phyloP scores from a whole-genome alignment of 257 asterid genomes.

The Nicotiana undulata region DNA sequence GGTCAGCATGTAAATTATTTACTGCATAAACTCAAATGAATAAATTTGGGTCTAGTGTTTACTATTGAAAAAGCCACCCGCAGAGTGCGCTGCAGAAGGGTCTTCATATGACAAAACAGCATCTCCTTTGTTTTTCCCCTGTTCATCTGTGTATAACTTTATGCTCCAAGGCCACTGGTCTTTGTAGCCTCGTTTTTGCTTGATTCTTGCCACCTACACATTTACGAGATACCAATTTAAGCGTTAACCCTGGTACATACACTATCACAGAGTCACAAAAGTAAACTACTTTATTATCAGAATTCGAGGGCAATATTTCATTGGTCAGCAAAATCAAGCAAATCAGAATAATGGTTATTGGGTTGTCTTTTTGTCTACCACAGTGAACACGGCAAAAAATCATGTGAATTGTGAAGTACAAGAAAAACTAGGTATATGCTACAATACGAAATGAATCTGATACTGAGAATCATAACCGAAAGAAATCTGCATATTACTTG shows the following conservation, averaged over 20 bases:
- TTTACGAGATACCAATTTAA: neutral
- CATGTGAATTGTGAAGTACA: neutral
- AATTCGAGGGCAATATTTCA: neutral
- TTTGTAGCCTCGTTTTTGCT: constrained; percentile 96
- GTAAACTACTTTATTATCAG: neutral
- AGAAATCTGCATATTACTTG: constrained; percentile 65
- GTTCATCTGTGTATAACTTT: constrained; percentile 86
- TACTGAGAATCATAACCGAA: constrained; percentile 15
- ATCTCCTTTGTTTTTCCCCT: constrained; percentile 96
- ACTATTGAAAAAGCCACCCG: constrained; percentile 95
- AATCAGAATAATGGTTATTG: neutral
- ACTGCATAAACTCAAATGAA: neutral
- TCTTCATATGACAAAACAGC: constrained; percentile 95
- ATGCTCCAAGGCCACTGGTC: constrained; percentile 99
- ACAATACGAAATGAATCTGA: neutral
- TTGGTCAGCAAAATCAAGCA: neutral
- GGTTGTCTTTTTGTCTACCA: neutral
- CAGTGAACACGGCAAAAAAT: neutral
- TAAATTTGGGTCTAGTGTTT: constrained; percentile 16
- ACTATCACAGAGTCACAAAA: neutral
- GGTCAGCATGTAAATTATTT: neutral
- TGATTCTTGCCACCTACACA: constrained; percentile 87
- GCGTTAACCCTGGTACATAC: neutral
- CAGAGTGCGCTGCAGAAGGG: constrained; percentile 98
- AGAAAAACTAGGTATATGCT: neutral